Evolutionary conservation across 2,329 filamentous ascomycete species (phyloP).

Genomic region (Celoporthe dispersa): DNA sequence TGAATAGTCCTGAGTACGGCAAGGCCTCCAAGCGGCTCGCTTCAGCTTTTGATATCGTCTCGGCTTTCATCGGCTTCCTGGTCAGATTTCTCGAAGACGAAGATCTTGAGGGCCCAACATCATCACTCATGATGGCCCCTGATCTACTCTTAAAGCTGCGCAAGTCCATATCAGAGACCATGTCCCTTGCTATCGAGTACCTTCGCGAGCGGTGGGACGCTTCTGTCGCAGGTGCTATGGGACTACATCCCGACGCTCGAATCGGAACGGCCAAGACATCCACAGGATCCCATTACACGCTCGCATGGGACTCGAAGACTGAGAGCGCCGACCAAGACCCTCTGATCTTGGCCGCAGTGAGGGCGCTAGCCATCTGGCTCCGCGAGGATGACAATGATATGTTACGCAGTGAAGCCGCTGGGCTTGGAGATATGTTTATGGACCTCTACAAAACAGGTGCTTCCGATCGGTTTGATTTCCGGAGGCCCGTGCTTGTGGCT

Average conservation of each 20-base stretch:
- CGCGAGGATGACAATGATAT: slow-evolving; percentile 68
- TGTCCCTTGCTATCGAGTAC: slow-evolving; percentile 67
- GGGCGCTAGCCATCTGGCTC: slow-evolving; percentile 68
- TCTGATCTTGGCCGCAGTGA: slow-evolving; percentile 61
- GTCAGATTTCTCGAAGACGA: slow-evolving; percentile 58
- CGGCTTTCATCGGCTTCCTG: slow-evolving; percentile 63
- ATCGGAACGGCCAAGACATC: slow-evolving; percentile 47
- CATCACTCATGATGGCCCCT: slow-evolving; percentile 53
- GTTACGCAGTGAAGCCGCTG: slow-evolving; percentile 59
- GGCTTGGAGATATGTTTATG: slow-evolving; percentile 66
- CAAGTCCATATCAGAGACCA: slow-evolving; percentile 64
- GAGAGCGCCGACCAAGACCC: slow-evolving; percentile 57
- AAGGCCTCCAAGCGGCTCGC: slow-evolving; percentile 58
- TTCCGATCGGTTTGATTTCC: slow-evolving; percentile 53
- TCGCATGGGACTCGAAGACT: slow-evolving; percentile 63
- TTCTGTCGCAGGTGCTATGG: slow-evolving; percentile 63
- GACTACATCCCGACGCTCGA: slow-evolving; percentile 63
- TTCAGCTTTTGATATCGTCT: slow-evolving; percentile 65
- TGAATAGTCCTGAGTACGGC: slow-evolving; percentile 60
- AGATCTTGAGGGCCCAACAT: slow-evolving; percentile 32
- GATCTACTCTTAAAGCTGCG: slow-evolving; percentile 66
- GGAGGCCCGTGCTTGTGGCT: slow-evolving; percentile 61
- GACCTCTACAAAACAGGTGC: slow-evolving; percentile 58
- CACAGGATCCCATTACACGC: slow-evolving; percentile 50
- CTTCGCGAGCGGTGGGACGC: slow-evolving; percentile 73